Base-by-base conservation (phyloP, 257 asterid genomes). In the Petrea volubilis region DNA sequence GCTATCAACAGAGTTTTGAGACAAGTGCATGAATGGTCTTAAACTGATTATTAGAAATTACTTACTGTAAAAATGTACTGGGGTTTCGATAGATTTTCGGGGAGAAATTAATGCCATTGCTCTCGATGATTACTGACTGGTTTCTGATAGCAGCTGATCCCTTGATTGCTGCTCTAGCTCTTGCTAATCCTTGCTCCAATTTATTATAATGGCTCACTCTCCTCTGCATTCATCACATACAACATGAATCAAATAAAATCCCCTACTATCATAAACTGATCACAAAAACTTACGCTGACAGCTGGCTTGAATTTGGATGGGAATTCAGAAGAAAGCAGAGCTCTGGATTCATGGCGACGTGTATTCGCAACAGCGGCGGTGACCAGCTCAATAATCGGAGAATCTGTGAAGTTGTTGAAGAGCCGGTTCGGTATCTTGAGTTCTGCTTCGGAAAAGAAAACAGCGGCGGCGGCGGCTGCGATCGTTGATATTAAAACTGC, bases 181-280 rank as follows among this genome's bases (percentile, higher is more conserved):
- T 66, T 0, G 97, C 89, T 67, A 92, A 78, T 75, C 91, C 98
- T 52, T 76, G 84, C 86, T 92, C 98, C 88, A 81, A 47, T 58
- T 70, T 72, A 55, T 62, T 72, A 41, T n/a, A n/a, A n/a, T n/a
- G n/a, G n/a, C 51, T 56, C n/a, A 31, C 72, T 79, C 62, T 71
- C 67, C 69, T 76, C 90, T 85, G 78, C 78, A 64, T 27, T 60
- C 46, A 17, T 28, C 57, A 64, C 2, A 40, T 60, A 33, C 11
- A 34, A n/a, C n/a, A n/a, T n/a, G n/a, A 11, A 34, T 61, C 17
- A 1, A 59, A 69, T 52, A 5, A 0, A 7, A 38, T 7, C 6
- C 20, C 12, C 20, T n/a, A 68, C 60, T 71, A 52, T 40, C 73
- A 49, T 53, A 18, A 43, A 36, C 49, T 75, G 71, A 70, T 60